Evolutionary conservation across 768 basidiomycete genomes (phyloP), one percentile per base, ranked within the genome.

Genomic region (Rubroboletus satanas): DNA sequence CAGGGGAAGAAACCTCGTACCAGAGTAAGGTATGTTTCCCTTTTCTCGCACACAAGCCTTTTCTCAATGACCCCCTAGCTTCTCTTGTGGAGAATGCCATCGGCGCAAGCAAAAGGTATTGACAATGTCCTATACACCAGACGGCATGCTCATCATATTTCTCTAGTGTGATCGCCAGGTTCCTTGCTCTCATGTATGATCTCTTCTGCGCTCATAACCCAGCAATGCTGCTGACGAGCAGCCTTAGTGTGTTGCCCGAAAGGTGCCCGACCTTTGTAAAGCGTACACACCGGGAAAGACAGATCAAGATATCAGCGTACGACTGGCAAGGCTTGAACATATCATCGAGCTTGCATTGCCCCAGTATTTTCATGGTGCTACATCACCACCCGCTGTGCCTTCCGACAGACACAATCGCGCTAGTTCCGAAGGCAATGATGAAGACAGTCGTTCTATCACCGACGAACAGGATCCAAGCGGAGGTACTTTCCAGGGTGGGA

Each of bases 51-150:
- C 46, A 52, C 31, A 32, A 26, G 7, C 38, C 23, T 33, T 54
- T 52, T 35, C 37, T 60, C 53, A 63, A 23, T 17, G 21, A 49
- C 14, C 44, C 51, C 43, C 7, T 64, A 90, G 88, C 71, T 91
- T 90, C 61, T 90, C 89, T 9, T 91, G 90, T 54, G 88, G 88
- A 17, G 90, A 93, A 74, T 93, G 91, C 59, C 91, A 93, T 74
- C 82, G 90, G 21, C 77, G 90, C 57, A 93, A 93, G 68, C 90
- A 93, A 73, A 92, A 92, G 80, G 90, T 88, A 52, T 8, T 54
- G 45, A 23, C 36, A 23, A 28, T 35, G 51, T 46, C 29, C 36
- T 58, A 31, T 59, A 15, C 45, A 61, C 64, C 55, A 60, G 52
- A 51, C 46, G 45, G 31, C 44, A 37, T 45, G 26, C 68, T 71